Percentiles rank a stretch among this genome's conserved stretches.
phyloP scores from a whole-genome alignment of 2,329 filamentous ascomycete species.

The Alternaria arborescens region DNA sequence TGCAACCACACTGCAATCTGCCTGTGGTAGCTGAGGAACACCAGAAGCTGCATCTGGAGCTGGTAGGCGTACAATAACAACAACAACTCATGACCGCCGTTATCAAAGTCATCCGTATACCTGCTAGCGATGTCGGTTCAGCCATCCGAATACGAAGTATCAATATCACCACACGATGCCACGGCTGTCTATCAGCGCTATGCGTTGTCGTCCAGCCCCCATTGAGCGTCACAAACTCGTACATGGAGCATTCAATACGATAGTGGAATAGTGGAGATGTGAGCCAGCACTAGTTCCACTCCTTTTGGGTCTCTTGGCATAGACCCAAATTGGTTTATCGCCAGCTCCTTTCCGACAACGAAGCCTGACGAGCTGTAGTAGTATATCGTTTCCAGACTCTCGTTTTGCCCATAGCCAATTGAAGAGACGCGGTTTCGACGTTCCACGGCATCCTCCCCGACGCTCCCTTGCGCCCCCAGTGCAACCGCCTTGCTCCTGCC shows the following conservation, averaged over 20 bases:
- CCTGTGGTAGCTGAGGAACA: neutral
- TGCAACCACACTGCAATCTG: neutral
- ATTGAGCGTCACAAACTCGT: neutral
- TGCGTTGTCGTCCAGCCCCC: neutral
- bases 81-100: constrained; percentile 10
- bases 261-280: constrained; percentile 4
- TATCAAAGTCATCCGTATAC: neutral
- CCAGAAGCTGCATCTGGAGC: neutral
- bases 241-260: neutral
- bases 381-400: constrained; percentile 16
- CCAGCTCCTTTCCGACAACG: constrained; percentile 35
- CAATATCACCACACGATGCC: constrained; percentile 2
- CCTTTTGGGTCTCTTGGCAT: constrained; percentile 32
- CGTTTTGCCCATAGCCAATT: constrained; percentile 18
- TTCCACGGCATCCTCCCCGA: constrained; percentile 30
- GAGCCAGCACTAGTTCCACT: constrained; percentile 15
- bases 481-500: constrained; percentile 31
- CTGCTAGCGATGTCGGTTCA: constrained; percentile 1
- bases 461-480: constrained; percentile 31
- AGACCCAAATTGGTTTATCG: constrained; percentile 31
- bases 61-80: constrained; percentile 7
- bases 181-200: neutral
- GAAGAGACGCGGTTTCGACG: constrained; percentile 24
- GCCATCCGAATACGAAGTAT: neutral
- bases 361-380: constrained; percentile 20